phyloP scores from a whole-genome alignment of 1,284 basidiomycete species.

The Peniophora sp. region DNA sequence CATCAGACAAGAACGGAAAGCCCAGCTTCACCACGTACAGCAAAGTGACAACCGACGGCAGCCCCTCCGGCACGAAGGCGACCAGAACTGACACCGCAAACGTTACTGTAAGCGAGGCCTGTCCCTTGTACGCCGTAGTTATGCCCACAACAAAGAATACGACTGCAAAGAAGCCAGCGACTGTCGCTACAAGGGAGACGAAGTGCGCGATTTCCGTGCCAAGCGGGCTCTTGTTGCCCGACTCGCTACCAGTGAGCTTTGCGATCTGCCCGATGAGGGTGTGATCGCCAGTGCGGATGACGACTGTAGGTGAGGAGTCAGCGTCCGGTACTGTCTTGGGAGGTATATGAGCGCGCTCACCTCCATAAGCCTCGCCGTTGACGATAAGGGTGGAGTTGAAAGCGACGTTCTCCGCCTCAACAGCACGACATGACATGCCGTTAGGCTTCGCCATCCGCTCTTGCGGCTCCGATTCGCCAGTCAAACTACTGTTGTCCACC shows the following conservation, averaged over 20 bases:
- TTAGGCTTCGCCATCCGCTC: conserved; percentile 40
- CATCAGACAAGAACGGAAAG: not conserved
- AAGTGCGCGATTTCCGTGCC: conserved; percentile 56
- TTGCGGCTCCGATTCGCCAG: conserved; percentile 64
- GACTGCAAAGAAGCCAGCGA: conserved; percentile 54
- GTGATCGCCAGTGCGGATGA: conserved; percentile 59
- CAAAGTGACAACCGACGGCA: conserved; percentile 65
- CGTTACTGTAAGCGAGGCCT: conserved; percentile 52
- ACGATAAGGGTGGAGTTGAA: conserved; percentile 64
- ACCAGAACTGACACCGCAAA: conserved; percentile 66
- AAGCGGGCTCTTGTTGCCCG: conserved; percentile 58
- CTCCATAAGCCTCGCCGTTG: conserved; percentile 61
- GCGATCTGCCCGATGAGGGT: conserved; percentile 66
- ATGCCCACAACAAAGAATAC: conserved; percentile 62
- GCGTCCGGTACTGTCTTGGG: too few relatives aligned
- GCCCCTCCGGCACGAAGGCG: conserved; percentile 64
- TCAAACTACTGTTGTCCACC: conserved; percentile 63
- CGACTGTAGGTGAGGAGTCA: too few relatives aligned
- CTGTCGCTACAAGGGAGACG: conserved; percentile 50
- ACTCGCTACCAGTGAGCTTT: conserved; percentile 52
- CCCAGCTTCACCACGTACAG: too few relatives aligned
- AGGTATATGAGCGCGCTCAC: conserved; percentile 30
- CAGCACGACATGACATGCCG: conserved; percentile 39
- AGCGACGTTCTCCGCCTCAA: conserved; percentile 58
- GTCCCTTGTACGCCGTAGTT: conserved; percentile 56